A percentile compares a stretch with the other conserved stretches of the same genome.
Conservation (phyloP, 495 filamentous ascomycete genomes). For the Xylaria bambusicola region DNA sequence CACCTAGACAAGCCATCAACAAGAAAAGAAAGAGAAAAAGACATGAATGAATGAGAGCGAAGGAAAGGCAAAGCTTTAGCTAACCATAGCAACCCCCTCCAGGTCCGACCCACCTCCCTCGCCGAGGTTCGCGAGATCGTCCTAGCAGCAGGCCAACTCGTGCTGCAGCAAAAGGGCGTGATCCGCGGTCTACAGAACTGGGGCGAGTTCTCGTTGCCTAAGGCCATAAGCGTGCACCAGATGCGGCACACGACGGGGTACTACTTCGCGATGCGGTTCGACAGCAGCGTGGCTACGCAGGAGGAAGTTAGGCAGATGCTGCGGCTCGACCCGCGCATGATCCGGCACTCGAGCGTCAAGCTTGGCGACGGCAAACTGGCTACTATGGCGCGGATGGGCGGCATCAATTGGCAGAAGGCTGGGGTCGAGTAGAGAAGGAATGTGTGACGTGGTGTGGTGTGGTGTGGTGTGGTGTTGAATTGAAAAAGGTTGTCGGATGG, state of each 20-base stretch:
- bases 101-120: conserved; percentile 89
- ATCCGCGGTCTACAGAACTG: conserved; percentile 92
- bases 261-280: conserved; percentile 98
- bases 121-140: conserved; percentile 96
- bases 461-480: too few relatives aligned
- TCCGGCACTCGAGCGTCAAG: conserved; percentile 83
- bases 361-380: conserved; percentile 74
- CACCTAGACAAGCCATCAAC: not conserved
- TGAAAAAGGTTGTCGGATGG: too few relatives aligned
- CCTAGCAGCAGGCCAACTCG: conserved; percentile 75
- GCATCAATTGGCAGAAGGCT: conserved; percentile 53
- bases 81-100: not conserved
- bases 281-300: conserved; percentile 70
- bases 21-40: conserved; percentile 17
- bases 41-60: not conserved
- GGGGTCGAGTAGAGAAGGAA: conserved; percentile 2
- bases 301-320: conserved; percentile 70
- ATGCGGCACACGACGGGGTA: conserved; percentile 78
- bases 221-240: conserved; percentile 72
- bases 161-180: conserved; percentile 84
- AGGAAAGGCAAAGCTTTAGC: too few relatives aligned
- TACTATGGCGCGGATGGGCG: conserved; percentile 63
- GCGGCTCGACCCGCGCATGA: conserved; percentile 86
- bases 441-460: not conserved
- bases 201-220: conserved; percentile 85